Conservation (phyloP, 441 rosid genomes). For the Hura crepitans region DNA sequence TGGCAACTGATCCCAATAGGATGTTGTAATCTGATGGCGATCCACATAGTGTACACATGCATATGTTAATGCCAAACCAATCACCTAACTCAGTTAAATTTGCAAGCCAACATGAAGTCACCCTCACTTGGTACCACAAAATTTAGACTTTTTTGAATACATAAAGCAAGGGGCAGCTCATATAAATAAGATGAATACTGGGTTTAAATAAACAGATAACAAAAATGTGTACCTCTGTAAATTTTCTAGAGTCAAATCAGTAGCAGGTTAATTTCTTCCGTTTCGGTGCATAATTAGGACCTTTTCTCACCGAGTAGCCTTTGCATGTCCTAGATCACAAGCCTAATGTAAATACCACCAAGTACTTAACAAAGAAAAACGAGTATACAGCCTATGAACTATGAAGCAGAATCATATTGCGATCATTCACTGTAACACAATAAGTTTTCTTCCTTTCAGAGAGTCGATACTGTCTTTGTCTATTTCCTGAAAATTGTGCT, state of each 20-base stretch:
- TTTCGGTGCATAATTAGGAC: constrained; percentile 79
- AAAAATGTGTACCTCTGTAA: constrained; percentile 50
- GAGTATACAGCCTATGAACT: constrained; percentile 3
- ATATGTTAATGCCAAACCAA: background rate
- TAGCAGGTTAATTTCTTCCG: constrained; percentile 69
- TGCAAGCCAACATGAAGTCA: background rate
- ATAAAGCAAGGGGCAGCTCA: background rate
- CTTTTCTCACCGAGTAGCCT: constrained; percentile 72
- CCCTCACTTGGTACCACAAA: background rate
- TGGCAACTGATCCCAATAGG: background rate
- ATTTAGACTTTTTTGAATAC: background rate
- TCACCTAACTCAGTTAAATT: background rate
- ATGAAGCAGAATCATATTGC: constrained; percentile 10
- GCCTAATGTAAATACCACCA: background rate
- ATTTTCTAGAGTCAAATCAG: constrained; percentile 91
- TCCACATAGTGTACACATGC: background rate
- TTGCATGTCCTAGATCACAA: constrained; percentile 58
- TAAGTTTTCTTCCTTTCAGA: constrained; percentile 72
- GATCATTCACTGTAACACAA: constrained; percentile 48
- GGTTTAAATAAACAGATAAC: background rate
- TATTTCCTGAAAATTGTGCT: constrained; percentile 49
- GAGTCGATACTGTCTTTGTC: constrained; percentile 41
- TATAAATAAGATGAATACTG: constrained; percentile 31
- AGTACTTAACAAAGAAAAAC: constrained; percentile 7
- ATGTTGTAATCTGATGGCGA: background rate